phyloP scores from a whole-genome alignment of 1,284 basidiomycete genomes.

The Thelephora terrestris region DNA sequence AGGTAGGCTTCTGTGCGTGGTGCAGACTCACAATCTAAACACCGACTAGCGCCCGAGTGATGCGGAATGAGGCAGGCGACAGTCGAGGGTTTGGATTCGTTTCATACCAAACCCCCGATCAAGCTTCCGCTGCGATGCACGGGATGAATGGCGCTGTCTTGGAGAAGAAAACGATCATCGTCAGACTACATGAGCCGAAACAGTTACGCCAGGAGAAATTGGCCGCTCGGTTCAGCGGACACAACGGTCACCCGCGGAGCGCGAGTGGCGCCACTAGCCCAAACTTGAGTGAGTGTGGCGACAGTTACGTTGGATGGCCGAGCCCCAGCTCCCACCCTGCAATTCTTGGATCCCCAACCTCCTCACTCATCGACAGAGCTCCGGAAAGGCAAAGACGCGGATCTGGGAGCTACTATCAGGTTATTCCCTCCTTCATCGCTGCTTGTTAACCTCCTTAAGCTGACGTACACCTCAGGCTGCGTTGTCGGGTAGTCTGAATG shows the following conservation, averaged over 20 bases:
- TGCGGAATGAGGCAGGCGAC: conserved; percentile 79
- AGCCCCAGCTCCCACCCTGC: conserved; percentile 52
- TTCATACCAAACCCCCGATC: conserved; percentile 74
- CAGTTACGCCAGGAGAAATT: conserved; percentile 82
- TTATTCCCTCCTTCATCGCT: conserved; percentile 21
- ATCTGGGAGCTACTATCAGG: conserved; percentile 76
- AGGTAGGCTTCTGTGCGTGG: conserved; percentile 38
- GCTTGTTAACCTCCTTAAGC: conserved; percentile 2
- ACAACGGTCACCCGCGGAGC: conserved; percentile 66
- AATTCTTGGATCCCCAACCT: conserved; percentile 45
- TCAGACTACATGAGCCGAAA: conserved; percentile 85
- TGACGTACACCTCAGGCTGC: conserved; percentile 44
- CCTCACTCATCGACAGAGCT: conserved; percentile 36
- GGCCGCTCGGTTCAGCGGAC: conserved; percentile 62
- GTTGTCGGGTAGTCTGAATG: conserved; percentile 61
- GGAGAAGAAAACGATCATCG: conserved; percentile 71
- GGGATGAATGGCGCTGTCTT: conserved; percentile 70
- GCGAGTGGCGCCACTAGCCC: conserved; percentile 75
- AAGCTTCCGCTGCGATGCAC: conserved; percentile 67
- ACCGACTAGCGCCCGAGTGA: conserved; percentile 73
- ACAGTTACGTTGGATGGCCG: conserved; percentile 58
- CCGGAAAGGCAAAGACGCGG: conserved; percentile 60
- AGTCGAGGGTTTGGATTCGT: conserved; percentile 96
- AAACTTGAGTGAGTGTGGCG: conserved; percentile 68
- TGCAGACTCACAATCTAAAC: conserved; percentile 5